Evolutionary conservation across 345 rosid genomes (phyloP).

Genomic region (Corymbia maculata): DNA sequence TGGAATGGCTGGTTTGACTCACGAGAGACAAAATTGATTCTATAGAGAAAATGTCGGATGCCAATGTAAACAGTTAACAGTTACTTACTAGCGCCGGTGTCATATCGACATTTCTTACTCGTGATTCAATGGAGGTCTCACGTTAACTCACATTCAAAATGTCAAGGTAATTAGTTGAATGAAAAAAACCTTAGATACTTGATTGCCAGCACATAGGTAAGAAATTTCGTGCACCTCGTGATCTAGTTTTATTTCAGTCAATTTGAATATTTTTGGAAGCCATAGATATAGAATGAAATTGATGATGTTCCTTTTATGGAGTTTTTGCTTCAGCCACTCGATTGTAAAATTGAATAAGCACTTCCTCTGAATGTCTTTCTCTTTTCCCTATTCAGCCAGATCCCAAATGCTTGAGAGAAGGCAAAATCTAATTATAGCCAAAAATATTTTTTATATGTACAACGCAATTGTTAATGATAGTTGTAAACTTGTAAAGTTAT

Average conservation of each 20-base stretch:
- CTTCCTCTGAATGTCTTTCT: background rate
- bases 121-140: background rate
- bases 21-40: background rate
- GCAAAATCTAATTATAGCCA: background rate
- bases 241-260: too few relatives aligned
- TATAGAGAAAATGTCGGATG: rapidly evolving
- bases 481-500: too few relatives aligned
- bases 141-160: background rate
- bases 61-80: background rate
- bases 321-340: background rate
- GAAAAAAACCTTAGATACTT: background rate
- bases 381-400: too few relatives aligned
- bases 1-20: background rate
- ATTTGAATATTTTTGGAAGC: too few relatives aligned
- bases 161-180: background rate
- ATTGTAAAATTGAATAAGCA: too few relatives aligned
- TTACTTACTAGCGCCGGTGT: too few relatives aligned
- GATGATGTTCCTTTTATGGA: background rate
- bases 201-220: background rate
- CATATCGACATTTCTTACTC: background rate
- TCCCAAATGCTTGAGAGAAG: background rate
- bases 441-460: too few relatives aligned
- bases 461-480: too few relatives aligned
- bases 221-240: background rate
- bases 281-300: too few relatives aligned